phyloP scores from a whole-genome alignment of 2,329 filamentous ascomycete species.

The Xylogone sp. region DNA sequence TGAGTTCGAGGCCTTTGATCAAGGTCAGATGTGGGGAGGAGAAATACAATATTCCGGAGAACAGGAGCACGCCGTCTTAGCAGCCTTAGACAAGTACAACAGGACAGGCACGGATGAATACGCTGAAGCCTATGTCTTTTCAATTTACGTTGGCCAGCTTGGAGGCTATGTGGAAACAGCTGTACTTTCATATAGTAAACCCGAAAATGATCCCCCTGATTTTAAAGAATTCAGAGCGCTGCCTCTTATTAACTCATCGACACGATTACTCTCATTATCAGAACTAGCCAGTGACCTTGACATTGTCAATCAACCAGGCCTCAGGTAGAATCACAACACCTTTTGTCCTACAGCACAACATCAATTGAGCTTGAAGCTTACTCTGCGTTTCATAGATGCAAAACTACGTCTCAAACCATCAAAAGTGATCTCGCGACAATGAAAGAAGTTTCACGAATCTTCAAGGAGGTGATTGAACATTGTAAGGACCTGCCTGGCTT shows the following conservation, averaged over 20 bases:
- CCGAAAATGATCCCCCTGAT: constrained; percentile 2
- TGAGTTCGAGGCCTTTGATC: constrained; percentile 3
- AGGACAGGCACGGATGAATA: background rate
- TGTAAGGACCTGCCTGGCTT: background rate
- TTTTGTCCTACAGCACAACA: background rate
- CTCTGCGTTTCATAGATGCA: background rate
- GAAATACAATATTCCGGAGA: background rate
- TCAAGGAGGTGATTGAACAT: background rate
- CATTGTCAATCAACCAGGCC: background rate
- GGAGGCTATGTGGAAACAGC: constrained; percentile 1
- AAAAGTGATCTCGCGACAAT: background rate
- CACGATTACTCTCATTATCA: background rate
- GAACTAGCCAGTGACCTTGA: background rate
- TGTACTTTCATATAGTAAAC: constrained; percentile 3
- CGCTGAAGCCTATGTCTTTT: constrained; percentile 5
- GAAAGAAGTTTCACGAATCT: background rate
- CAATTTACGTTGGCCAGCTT: background rate
- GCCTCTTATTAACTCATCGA: background rate
- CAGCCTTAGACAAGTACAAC: constrained; percentile 1
- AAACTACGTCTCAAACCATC: background rate
- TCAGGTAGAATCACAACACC: background rate
- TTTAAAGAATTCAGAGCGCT: constrained; percentile 1
- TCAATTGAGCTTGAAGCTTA: background rate
- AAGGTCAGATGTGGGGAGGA: constrained; percentile 10
- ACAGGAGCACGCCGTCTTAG: background rate